Evolutionary conservation across 352 stramenopile genomes (phyloP).

Genomic region (Phytophthora fragariaefolia): DNA sequence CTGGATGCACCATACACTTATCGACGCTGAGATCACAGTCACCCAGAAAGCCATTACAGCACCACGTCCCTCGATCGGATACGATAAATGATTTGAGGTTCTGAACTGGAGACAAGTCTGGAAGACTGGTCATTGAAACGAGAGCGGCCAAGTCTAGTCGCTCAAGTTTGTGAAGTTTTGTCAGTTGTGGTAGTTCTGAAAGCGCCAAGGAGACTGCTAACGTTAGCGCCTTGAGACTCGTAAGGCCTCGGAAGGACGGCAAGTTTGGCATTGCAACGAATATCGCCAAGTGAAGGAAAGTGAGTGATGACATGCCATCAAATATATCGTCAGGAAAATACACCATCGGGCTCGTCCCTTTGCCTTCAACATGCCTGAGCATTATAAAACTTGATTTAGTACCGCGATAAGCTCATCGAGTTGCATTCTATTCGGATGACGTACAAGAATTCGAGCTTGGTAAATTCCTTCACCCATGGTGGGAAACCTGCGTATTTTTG

Average conservation of each 20-base stretch:
- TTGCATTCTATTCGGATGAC: no score
- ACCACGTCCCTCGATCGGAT: slow-evolving; percentile 17
- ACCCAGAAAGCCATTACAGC: slow-evolving; percentile 40
- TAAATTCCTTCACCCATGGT: neutral
- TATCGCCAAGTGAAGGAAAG: no score
- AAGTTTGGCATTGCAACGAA: no score
- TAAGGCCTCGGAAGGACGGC: slow-evolving; percentile 28
- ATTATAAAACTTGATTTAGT: no score
- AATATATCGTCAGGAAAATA: neutral
- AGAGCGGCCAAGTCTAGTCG: slow-evolving; percentile 16
- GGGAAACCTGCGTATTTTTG: no score
- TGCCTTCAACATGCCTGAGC: no score
- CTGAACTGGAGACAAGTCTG: slow-evolving; percentile 15
- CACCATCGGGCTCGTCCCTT: no score
- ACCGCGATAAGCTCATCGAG: no score
- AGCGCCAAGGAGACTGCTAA: slow-evolving; percentile 17
- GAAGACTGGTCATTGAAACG: neutral
- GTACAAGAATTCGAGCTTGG: neutral
- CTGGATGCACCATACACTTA: slow-evolving; percentile 13
- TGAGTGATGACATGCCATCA: neutral
- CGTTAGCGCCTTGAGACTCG: slow-evolving; percentile 32
- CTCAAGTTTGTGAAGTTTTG: slow-evolving; percentile 22
- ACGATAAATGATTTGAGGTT: slow-evolving; percentile 19
- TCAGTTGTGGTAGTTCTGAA: slow-evolving; percentile 19
- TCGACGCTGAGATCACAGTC: slow-evolving; percentile 13